Conservation (phyloP, 805 yeast species). For the Clavispora phyllophila region DNA sequence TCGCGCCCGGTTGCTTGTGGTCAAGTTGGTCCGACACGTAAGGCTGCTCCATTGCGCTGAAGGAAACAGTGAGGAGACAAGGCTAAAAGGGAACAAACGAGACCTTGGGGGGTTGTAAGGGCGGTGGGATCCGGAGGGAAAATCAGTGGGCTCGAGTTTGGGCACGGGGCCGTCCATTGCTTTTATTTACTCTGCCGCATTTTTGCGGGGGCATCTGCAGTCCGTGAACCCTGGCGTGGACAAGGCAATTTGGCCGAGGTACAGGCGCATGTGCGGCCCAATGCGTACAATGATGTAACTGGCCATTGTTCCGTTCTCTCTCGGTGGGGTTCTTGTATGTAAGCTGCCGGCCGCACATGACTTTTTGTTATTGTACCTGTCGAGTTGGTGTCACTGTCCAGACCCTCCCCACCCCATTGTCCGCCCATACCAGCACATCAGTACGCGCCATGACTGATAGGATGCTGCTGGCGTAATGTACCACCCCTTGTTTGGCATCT, state of each 20-base stretch:
- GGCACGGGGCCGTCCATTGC: neutral
- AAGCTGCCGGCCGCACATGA: neutral
- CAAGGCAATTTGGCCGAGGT: neutral
- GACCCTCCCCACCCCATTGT: neutral
- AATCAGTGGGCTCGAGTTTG: neutral
- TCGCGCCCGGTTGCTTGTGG: slow-evolving; percentile 6
- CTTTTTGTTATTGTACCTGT: neutral
- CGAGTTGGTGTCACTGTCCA: neutral
- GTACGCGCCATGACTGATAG: neutral
- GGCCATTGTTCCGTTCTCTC: neutral
- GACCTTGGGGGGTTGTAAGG: neutral
- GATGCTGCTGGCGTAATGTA: neutral
- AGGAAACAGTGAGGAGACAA: neutral
- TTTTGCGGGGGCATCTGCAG: neutral
- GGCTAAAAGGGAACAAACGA: neutral
- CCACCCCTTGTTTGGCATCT: neutral
- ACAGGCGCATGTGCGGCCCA: neutral
- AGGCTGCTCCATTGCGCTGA: slow-evolving; percentile 13
- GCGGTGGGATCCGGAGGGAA: neutral
- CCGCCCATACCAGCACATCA: neutral
- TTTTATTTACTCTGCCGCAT: neutral
- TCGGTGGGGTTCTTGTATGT: neutral
- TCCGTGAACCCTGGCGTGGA: neutral
- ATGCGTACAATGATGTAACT: neutral
- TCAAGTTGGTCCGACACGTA: slow-evolving; percentile 11